Percentiles rank a stretch among this genome's conserved stretches.
Conservation (phyloP, 106 monocot species). For the Allium sativum region DNA sequence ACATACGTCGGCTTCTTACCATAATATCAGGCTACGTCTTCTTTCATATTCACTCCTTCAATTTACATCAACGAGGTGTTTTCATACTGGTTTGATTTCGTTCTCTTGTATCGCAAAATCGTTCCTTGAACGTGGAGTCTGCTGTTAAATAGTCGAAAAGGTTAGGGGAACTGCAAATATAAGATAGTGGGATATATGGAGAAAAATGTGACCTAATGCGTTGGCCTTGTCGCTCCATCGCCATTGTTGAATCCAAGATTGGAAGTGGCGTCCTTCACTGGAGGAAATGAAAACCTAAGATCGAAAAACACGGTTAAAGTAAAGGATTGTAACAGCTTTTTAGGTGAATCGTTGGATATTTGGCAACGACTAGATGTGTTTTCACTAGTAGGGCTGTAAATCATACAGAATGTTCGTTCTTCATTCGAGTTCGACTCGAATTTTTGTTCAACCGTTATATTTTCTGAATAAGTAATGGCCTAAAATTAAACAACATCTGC, state of each 20-base stretch:
- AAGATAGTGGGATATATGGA: not conserved
- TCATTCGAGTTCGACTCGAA: no score
- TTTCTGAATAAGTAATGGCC: no score
- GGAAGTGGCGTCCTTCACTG: no score
- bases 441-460: no score
- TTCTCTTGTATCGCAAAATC: conserved; percentile 77
- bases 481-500: no score
- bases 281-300: no score
- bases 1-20: conserved; percentile 65
- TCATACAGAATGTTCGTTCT: no score
- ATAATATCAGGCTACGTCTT: conserved; percentile 59
- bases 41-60: conserved; percentile 76
- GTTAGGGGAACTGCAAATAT: not conserved
- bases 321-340: no score
- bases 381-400: no score
- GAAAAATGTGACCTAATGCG: conserved; percentile 22
- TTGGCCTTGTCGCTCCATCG: conserved; percentile 43
- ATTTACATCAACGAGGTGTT: conserved; percentile 68
- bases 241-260: conserved; percentile 13
- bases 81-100: conserved; percentile 74
- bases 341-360: no score
- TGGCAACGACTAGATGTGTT: no score
- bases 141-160: not conserved
- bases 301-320: no score
- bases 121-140: conserved; percentile 74